phyloP scores from a whole-genome alignment of 2,329 filamentous ascomycete genomes.

The Xenoacremonium recifei region DNA sequence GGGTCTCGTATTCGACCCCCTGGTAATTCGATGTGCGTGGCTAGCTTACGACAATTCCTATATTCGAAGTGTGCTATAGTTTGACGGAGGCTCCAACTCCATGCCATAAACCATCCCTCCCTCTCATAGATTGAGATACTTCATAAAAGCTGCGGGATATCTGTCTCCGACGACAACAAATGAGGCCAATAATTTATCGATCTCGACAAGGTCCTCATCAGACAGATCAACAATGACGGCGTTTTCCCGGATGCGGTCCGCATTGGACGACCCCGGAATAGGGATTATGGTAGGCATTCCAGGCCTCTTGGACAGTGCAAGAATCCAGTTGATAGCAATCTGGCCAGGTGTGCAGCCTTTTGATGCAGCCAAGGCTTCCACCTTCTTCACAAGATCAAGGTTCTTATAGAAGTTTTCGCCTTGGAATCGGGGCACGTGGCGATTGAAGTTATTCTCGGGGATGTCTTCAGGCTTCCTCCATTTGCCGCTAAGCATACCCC shows the following conservation, averaged over 20 bases:
- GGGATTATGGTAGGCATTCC: constrained; percentile 41
- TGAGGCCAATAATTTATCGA: not conserved
- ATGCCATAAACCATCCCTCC: too few relatives aligned
- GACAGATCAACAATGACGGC: constrained; percentile 43
- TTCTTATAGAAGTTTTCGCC: constrained; percentile 60
- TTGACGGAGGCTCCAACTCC: too few relatives aligned
- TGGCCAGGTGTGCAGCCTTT: constrained; percentile 60
- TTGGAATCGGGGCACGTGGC: constrained; percentile 53
- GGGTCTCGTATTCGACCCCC: too few relatives aligned
- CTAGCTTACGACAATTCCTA: too few relatives aligned
- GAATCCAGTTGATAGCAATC: constrained; percentile 62
- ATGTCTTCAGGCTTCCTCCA: constrained; percentile 40
- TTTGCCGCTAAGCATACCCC: not conserved
- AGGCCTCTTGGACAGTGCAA: constrained; percentile 20
- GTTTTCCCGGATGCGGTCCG: constrained; percentile 56
- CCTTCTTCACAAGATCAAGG: constrained; percentile 52
- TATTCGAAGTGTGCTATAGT: too few relatives aligned
- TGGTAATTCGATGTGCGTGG: too few relatives aligned
- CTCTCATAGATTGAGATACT: not conserved
- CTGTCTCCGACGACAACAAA: not conserved
- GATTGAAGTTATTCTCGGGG: constrained; percentile 45
- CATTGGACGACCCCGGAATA: constrained; percentile 59
- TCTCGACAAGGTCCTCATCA: constrained; percentile 43
- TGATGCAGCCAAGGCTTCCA: constrained; percentile 53
- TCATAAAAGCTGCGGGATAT: not conserved